Conservation (phyloP, 805 yeast genomes). For the Metschnikowia picachoensis region DNA sequence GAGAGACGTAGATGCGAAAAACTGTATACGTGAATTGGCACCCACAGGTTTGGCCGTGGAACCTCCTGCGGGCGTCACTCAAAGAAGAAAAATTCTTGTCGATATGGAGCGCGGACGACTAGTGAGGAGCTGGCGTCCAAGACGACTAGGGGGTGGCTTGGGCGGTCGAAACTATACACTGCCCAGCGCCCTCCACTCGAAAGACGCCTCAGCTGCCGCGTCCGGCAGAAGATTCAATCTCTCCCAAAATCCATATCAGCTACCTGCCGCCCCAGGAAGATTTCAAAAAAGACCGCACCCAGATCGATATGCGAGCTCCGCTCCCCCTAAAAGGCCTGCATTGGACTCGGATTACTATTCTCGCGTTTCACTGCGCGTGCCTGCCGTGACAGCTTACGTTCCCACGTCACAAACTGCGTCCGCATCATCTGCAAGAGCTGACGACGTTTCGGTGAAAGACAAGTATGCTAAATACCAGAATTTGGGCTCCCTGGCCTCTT, state of each 20-base stretch:
- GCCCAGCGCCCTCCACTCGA: constrained; percentile 20
- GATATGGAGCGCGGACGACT: constrained; percentile 71
- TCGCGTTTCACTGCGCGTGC: not conserved
- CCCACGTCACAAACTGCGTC: constrained; percentile 4
- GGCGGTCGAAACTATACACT: constrained; percentile 74
- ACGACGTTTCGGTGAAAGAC: constrained; percentile 19
- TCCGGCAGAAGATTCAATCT: constrained; percentile 20
- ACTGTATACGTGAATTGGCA: constrained; percentile 59
- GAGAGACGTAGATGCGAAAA: constrained; percentile 53
- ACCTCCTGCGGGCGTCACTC: constrained; percentile 32
- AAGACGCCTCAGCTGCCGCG: constrained; percentile 37
- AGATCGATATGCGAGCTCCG: constrained; percentile 9
- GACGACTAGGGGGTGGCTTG: constrained; percentile 86
- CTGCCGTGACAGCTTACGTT: not conserved
- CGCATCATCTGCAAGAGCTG: constrained; percentile 4
- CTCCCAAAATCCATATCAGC: constrained; percentile 16
- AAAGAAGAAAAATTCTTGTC: constrained; percentile 53
- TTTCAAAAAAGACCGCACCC: constrained; percentile 12
- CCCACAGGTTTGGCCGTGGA: constrained; percentile 31
- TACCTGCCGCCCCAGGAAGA: not conserved
- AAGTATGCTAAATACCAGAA: constrained; percentile 24
- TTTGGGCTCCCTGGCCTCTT: constrained; percentile 2
- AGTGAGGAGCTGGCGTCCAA: constrained; percentile 64
- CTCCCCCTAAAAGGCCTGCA: constrained; percentile 10
- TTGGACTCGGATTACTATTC: constrained; percentile 3